phyloP scores from a whole-genome alignment of 2,329 filamentous ascomycete species.

The Aspergillus niger region DNA sequence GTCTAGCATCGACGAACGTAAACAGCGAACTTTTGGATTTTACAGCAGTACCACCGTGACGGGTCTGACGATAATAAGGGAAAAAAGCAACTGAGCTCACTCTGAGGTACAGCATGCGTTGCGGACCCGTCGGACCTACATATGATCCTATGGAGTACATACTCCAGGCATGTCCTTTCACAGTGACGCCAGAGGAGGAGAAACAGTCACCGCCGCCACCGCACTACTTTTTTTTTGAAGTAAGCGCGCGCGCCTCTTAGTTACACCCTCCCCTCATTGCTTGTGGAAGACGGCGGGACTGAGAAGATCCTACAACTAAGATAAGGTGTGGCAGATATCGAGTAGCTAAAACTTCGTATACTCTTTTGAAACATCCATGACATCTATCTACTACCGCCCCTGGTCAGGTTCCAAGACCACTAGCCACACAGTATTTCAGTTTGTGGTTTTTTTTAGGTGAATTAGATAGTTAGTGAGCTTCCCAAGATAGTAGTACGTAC shows the following conservation, averaged over 20 bases:
- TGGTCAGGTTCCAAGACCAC: background rate
- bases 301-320: background rate
- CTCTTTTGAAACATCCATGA: too few relatives aligned
- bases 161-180: background rate
- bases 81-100: constrained; percentile 12
- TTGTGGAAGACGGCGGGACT: background rate
- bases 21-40: background rate
- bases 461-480: too few relatives aligned
- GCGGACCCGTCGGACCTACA: constrained; percentile 11
- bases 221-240: background rate
- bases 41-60: constrained; percentile 1
- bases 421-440: constrained; percentile 3
- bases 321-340: background rate
- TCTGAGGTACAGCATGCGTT: constrained; percentile 10
- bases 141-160: constrained; percentile 8
- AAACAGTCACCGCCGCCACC: constrained; percentile 20
- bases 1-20: background rate
- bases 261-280: too few relatives aligned
- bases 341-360: too few relatives aligned
- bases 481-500: constrained; percentile 10
- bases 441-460: constrained; percentile 14
- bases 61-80: constrained; percentile 5
- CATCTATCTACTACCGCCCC: background rate
- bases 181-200: background rate
- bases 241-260: too few relatives aligned